Percentiles rank a stretch among this genome's conserved stretches.
Conservation (phyloP, 768 basidiomycete species). For the Boletus pseudo-olivaceus region DNA sequence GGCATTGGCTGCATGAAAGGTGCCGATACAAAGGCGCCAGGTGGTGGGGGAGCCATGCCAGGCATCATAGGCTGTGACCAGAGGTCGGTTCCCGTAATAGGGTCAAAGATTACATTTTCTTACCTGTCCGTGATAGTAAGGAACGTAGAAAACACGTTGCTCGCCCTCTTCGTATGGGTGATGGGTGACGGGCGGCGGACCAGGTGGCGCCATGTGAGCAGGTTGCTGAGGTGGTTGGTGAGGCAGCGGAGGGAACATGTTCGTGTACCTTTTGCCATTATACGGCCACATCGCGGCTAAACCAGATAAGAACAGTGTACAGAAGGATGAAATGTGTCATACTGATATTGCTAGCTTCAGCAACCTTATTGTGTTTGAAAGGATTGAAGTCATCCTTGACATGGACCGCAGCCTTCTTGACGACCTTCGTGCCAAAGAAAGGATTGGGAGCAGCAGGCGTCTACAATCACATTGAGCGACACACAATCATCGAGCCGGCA, state of each 20-base stretch:
- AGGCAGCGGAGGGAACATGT: slow-evolving; percentile 66
- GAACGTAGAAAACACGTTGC: slow-evolving; percentile 73
- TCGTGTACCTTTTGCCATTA: slow-evolving; percentile 80
- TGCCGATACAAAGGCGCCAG: slow-evolving; percentile 72
- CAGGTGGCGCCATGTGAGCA: slow-evolving; percentile 63
- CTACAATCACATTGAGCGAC: slow-evolving; percentile 24
- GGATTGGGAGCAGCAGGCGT: slow-evolving; percentile 63
- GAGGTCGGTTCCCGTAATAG: slow-evolving; percentile 1
- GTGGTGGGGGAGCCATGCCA: slow-evolving; percentile 78
- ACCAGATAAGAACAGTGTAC: slow-evolving; percentile 2
- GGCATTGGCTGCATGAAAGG: slow-evolving; percentile 86
- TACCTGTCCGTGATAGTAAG: slow-evolving; percentile 80
- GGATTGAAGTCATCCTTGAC: slow-evolving; percentile 98
- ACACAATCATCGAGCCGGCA: neutral
- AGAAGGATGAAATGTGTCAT: slow-evolving; percentile 31
- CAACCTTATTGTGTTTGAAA: slow-evolving; percentile 83
- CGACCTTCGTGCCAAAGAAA: slow-evolving; percentile 81
- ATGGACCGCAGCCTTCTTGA: slow-evolving; percentile 77
- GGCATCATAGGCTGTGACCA: slow-evolving; percentile 71
- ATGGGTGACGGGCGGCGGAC: slow-evolving; percentile 66
- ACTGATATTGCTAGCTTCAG: slow-evolving; percentile 73
- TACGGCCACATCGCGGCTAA: slow-evolving; percentile 83
- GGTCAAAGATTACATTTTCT: neutral
- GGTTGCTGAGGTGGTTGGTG: slow-evolving; percentile 63
- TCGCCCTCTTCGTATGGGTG: slow-evolving; percentile 77